Evolutionary conservation across 805 yeast species (phyloP), one percentile per base, ranked within the genome.

Genomic region (Torulaspora quercuum): DNA sequence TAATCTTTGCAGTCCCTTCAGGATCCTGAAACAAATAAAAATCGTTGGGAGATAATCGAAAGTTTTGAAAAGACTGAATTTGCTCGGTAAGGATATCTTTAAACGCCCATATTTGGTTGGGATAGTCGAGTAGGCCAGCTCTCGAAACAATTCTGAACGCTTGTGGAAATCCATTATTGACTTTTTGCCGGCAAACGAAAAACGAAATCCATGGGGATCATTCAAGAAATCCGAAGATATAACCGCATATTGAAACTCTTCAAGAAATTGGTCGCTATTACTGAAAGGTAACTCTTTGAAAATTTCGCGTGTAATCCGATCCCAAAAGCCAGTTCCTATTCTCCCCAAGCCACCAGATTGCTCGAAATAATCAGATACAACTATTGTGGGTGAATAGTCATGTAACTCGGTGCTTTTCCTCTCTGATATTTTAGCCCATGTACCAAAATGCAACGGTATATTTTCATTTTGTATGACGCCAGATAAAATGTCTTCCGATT

Each of bases 221-320:
- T 69, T 70, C 21, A 76, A 50, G 12, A 75, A 54, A 36, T 68
- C 72, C 6, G 77, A 71, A 3, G 77, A 67, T 5, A 75, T 65
- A 2, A 76, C 51, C 3, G 64, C 53, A 49, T 75, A 76, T 29
- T 74, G 65, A 44, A 75, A 72, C 44, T 74, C 74, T 39, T 76
- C 81, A 17, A 64, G 44, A 45, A 75, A 76, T 20, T 42, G 45
- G 17, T 41, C 41, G 19, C 44, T 26, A 4, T 20, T n/a, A 7
- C 22, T 33, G 25, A 24, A 42, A 9, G 53, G 48, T 3, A 32
- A 4, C 22, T 42, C 33, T 15, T 35, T 28, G 34, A 46, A 48
- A 16, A 55, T 31, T 15, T 17, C 33, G 17, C 30, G 17, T 6
- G 42, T 39, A 22, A 37, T 21, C 11, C 34, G 22, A 3, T 25